Percentiles rank a stretch among this genome's conserved stretches.
These are phyloP conservation scores for Phaeosphaeriaceae sp. DNA, from an alignment of 2,329 filamentous ascomycete genomes.

Conservation along the genomic window DNA sequence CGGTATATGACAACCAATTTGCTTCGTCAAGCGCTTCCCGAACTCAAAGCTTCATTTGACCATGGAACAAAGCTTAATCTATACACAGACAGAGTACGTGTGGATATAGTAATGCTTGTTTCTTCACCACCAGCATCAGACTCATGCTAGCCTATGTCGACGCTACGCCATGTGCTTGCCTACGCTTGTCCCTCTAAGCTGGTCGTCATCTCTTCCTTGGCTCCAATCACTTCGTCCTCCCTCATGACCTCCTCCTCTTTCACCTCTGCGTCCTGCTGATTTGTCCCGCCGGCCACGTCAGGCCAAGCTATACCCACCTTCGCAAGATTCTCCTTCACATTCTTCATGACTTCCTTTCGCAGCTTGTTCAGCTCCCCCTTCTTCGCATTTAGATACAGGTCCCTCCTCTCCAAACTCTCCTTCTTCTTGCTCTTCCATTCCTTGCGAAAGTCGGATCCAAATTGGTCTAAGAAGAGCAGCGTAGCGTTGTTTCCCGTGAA, in stretches of 20 bases:
- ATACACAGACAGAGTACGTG: no score
- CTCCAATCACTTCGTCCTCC: background rate
- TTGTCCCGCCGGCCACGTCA: background rate
- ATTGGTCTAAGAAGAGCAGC: background rate
- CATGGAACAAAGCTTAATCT: no score
- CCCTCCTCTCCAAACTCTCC: background rate
- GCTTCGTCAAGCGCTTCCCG: no score
- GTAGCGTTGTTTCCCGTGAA: background rate
- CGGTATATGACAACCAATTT: no score
- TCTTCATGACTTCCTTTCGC: background rate
- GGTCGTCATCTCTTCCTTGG: background rate
- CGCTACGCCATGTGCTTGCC: no score
- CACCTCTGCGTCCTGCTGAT: background rate
- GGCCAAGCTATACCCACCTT: background rate
- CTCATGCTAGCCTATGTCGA: no score
- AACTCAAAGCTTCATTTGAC: no score
- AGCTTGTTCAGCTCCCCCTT: background rate
- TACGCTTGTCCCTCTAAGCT: no score
- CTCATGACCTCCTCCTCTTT: background rate
- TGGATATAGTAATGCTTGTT: no score
- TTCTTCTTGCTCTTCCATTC: slow-evolving; percentile 2
- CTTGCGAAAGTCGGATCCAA: background rate
- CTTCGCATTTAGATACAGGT: background rate
- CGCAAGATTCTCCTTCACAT: background rate
- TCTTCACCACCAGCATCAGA: no score